Evolutionary conservation across 1,139 yeast genomes (phyloP).

Genomic region (Protomyces macrosporus): DNA sequence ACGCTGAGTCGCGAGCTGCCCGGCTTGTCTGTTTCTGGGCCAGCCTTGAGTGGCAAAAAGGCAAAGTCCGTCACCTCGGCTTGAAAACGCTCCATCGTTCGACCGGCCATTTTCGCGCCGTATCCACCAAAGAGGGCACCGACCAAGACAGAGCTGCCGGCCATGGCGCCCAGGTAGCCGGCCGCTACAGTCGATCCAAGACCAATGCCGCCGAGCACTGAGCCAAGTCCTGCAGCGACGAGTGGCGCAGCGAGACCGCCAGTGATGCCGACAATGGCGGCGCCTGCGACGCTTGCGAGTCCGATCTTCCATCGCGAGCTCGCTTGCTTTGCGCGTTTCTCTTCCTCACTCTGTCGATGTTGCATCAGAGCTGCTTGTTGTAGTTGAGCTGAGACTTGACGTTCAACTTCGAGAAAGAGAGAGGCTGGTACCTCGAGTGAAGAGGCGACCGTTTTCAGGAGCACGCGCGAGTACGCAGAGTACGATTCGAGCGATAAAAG

Average conservation of each 20-base stretch:
- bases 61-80: conserved; percentile 94
- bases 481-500: conserved; percentile 25
- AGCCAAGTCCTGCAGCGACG: conserved; percentile 96
- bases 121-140: conserved; percentile 46
- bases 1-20: conserved; percentile 66
- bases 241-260: conserved; percentile 97
- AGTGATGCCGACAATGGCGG: conserved; percentile 84
- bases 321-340: conserved; percentile 5
- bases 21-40: neutral
- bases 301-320: conserved; percentile 57
- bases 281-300: conserved; percentile 96
- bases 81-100: conserved; percentile 77
- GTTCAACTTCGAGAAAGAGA: conserved; percentile 16
- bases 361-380: conserved; percentile 19
- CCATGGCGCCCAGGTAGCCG: conserved; percentile 88
- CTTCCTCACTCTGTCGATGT: conserved; percentile 20
- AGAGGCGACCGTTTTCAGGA: conserved; percentile 16
- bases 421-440: conserved; percentile 15
- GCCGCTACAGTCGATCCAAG: conserved; percentile 68
- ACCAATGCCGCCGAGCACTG: conserved; percentile 92
- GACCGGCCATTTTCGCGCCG: conserved; percentile 83
- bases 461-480: conserved; percentile 17
- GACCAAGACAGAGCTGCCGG: conserved; percentile 42
- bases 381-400: conserved; percentile 19
- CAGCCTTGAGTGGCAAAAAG: conserved; percentile 79